Percentiles rank a stretch among this genome's conserved stretches.
phyloP scores from a whole-genome alignment of 305 asterid genomes.

The Solanum aculeatissimum region DNA sequence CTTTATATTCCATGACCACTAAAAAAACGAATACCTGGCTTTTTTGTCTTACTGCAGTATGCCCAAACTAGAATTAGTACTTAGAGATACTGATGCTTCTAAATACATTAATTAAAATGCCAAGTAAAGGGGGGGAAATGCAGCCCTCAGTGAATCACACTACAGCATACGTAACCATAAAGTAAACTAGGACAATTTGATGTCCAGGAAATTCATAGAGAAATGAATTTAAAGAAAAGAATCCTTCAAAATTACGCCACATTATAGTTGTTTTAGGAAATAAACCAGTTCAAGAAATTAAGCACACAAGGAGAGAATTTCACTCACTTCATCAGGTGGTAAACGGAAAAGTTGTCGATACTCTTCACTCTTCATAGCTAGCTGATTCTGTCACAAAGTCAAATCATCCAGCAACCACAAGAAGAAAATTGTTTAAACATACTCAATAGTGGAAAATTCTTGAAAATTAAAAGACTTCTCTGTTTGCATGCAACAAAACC shows the following conservation, averaged over 20 bases:
- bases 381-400: constrained; percentile 40
- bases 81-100: neutral
- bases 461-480: neutral
- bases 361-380: constrained; percentile 71
- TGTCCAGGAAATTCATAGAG: neutral
- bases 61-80: neutral
- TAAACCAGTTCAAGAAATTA: neutral
- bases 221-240: neutral
- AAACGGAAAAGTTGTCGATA: constrained; percentile 88
- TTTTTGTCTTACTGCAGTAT: neutral
- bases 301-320: neutral
- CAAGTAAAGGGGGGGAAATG: neutral
- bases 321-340: constrained; percentile 84
- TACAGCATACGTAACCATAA: neutral
- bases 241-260: neutral
- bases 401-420: neutral
- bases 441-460: neutral
- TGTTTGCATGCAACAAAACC: neutral
- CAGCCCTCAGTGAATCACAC: neutral
- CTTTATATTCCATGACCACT: neutral
- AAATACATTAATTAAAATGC: neutral
- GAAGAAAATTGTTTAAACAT: neutral
- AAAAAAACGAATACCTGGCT: neutral
- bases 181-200: neutral
- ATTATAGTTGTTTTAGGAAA: neutral